Conservation (phyloP, 2,329 filamentous ascomycete genomes). For the Alternaria alternata region DNA sequence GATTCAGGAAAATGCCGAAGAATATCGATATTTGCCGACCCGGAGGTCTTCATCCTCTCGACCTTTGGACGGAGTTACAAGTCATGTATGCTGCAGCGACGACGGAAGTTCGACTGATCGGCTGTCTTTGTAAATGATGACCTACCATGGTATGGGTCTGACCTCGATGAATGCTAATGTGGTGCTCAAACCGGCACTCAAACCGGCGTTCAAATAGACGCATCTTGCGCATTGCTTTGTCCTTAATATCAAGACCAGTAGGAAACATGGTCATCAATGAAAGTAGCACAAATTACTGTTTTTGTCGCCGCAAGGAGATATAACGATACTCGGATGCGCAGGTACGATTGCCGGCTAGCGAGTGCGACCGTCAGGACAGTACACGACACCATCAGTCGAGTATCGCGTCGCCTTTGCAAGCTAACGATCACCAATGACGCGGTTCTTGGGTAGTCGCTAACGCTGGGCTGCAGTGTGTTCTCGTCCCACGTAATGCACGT, state of each 20-base stretch:
- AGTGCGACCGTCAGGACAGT: background rate
- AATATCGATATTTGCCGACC: conserved; percentile 1
- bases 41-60: background rate
- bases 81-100: background rate
- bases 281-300: background rate
- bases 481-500: conserved; percentile 34
- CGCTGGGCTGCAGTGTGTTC: conserved; percentile 23
- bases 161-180: background rate
- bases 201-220: background rate
- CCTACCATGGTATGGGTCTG: background rate
- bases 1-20: background rate
- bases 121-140: background rate
- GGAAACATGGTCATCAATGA: background rate
- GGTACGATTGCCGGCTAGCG: background rate
- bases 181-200: background rate
- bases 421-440: conserved; percentile 2
- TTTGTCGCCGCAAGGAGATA: background rate
- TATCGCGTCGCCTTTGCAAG: background rate
- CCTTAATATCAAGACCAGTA: background rate
- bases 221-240: background rate
- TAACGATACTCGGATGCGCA: background rate
- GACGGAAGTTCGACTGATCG: background rate
- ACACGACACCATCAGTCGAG: conserved; percentile 3
- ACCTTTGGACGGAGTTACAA: background rate
- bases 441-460: conserved; percentile 8